A percentile compares a stretch with the other conserved stretches of the same genome.
Evolutionary conservation across 2,329 filamentous ascomycete genomes (phyloP).

Genomic region (Aspergillus sp.): DNA sequence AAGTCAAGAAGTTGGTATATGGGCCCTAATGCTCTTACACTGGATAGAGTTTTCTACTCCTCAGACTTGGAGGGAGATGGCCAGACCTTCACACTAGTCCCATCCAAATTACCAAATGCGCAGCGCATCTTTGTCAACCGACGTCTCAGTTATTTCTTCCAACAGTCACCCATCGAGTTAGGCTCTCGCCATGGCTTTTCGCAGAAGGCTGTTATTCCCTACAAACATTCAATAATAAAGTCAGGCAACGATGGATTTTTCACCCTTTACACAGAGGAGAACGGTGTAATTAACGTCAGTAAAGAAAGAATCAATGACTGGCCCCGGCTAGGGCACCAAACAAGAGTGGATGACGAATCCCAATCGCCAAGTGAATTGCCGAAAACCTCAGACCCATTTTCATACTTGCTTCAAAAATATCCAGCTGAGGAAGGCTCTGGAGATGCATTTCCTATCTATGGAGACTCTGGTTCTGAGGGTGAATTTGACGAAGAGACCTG

Average conservation of each 20-base stretch:
- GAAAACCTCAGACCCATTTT: conserved; percentile 22
- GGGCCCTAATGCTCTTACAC: conserved; percentile 35
- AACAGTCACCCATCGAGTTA: conserved; percentile 25
- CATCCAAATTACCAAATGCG: conserved; percentile 24
- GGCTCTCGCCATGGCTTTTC: conserved; percentile 17
- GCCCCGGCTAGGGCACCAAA: conserved; percentile 24
- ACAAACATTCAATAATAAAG: conserved; percentile 16
- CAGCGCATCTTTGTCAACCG: conserved; percentile 33
- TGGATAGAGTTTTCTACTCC: conserved; percentile 47
- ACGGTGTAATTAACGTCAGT: conserved; percentile 24
- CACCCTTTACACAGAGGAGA: conserved; percentile 29
- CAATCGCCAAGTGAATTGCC: not conserved
- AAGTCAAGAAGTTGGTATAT: conserved; percentile 35
- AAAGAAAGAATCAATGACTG: conserved; percentile 29
- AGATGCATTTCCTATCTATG: conserved; percentile 51
- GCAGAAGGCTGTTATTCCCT: conserved; percentile 31
- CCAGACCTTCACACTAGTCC: conserved; percentile 26
- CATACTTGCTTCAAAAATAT: conserved; percentile 46
- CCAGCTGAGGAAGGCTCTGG: conserved; percentile 41
- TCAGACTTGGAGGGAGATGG: conserved; percentile 28
- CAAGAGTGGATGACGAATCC: not conserved
- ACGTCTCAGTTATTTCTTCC: conserved; percentile 27
- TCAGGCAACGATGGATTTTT: conserved; percentile 22
- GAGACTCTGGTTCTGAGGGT: conserved; percentile 55
- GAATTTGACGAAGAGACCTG: conserved; percentile 61